Evolutionary conservation across 192 early-diverging fungal species (phyloP), one percentile per base, ranked within the genome.

Genomic region (Coemansia sp.): DNA sequence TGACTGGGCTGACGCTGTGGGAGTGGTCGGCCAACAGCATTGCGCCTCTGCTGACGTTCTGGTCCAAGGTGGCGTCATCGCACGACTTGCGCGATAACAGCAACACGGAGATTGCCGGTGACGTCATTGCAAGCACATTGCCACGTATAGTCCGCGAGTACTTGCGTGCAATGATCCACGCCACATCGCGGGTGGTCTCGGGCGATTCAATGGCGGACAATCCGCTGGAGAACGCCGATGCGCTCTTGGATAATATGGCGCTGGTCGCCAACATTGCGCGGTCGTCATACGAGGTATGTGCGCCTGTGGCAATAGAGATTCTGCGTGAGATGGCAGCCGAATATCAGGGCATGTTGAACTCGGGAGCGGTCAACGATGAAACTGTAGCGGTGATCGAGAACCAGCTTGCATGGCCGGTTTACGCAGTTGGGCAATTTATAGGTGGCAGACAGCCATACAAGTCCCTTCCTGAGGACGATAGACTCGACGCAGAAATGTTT

Each of bases 401-500:
- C 46, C 89, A 92, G 71, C 80, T 94, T 64, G 85, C 92, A 0
- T 94, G 90, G 91, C 72, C 93, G 30, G 85, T 94, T 10, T 93
- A 95, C 46, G 86, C 90, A 9, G 87, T 88, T 42, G 89, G 85
- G 2, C 77, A 84, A 56, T 85, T 85, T 56, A 76, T 95, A 45
- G 86, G 88, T 7, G 88, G 82, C n/a, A 77, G 93, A 43, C 84
- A 86, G 86, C 86, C 89, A 23, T 92, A 86, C 72, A 82, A 89
- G 68, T 88, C 84, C 58, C 79, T 88, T n/a, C 87, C 90, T 18
- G 92, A 94, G 57, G 86, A 93, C 56, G 93, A 96, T 77, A 61
- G 72, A 23, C 76, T 88, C 35, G 94, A 96, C 67, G 92, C 89
- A 12, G 88, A 92, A 29, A 57, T 93, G 72, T 85, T 87, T 40